Base-by-base conservation (phyloP, 1,284 basidiomycete species). In the Fomitopsis schrenkii region DNA sequence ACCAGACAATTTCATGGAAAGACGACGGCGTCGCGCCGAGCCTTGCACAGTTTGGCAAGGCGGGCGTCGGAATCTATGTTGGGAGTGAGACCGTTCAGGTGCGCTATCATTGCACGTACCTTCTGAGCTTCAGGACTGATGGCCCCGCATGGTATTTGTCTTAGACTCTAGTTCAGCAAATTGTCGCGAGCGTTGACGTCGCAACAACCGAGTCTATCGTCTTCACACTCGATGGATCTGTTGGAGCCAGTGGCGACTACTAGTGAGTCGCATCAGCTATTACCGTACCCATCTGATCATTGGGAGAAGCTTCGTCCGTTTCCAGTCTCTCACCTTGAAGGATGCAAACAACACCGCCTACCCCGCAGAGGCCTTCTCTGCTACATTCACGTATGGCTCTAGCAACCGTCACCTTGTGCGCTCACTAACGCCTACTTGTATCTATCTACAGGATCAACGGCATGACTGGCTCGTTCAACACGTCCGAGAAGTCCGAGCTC, bases 281-380 rank as follows among this genome's bases (percentile, higher is more conserved):
- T 33, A 5, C 5, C 26, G 28, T 17, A 36, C 44, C 45, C 41
- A 8, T 36, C 35, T 55, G 8, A 22, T 15, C 28, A 22, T 38
- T 2, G 19, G 8, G 3, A 22, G 3, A 63, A 90, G 89, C 77
- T 93, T 93, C 77, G 80, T 93, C 68, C 90, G 91, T 59, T 79
- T 91, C 72, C 82, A 88, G 62, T 91, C 91, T 0, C 63, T 80
- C 45, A 69, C 40, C 61, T 67, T 83, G 57, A 86, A 80, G 72
- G 83, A 88, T 72, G 57, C 83, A 33, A 68, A 69, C 1, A 73
- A 80, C 62, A 74, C 86, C 17, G 76, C 82, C 56, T 88, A 78
- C 74, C 83, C 80, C 2, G 84, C 83, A 59, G 78, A 88, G 64
- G 85, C 91, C 2, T 95, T 94, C 81, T 93, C 92, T n/a, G 83